Evolutionary conservation across 331 rosid species (phyloP).

Genomic region (Dryas integrifolia): DNA sequence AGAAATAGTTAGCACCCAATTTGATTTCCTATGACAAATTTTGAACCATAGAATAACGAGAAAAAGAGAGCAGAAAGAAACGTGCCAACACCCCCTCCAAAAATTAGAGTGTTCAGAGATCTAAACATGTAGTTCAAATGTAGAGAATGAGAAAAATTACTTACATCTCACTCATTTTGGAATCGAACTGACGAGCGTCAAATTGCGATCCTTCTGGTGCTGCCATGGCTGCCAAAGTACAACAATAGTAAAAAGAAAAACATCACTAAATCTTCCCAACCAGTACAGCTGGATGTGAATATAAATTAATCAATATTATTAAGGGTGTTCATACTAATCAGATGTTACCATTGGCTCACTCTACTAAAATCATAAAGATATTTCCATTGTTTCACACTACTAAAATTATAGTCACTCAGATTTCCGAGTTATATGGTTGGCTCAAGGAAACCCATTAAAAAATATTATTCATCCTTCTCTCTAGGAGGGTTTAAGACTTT

Average conservation of each 20-base stretch:
- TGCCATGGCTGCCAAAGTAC: conserved; percentile 56
- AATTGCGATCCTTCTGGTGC: conserved; percentile 64
- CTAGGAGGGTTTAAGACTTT: neutral
- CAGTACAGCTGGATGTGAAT: neutral
- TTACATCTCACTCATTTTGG: conserved; percentile 62
- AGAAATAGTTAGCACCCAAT: conserved; percentile 22
- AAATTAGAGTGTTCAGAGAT: neutral
- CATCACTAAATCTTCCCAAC: neutral
- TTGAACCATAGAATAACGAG: neutral
- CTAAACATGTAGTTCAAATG: conserved; percentile 5
- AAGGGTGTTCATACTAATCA: neutral
- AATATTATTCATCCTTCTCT: neutral
- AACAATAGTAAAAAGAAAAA: neutral
- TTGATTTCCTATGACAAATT: neutral
- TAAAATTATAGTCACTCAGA: neutral
- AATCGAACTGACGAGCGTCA: conserved; percentile 53
- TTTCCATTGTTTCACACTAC: neutral
- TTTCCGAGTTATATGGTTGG: neutral
- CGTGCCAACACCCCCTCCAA: neutral
- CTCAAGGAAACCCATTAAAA: neutral
- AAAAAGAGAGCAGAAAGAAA: neutral
- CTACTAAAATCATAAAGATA: neutral
- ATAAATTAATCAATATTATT: neutral
- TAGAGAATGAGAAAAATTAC: neutral
- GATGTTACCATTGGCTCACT: neutral